Base-by-base conservation (phyloP, 495 filamentous ascomycete genomes). In the Xylaria grammica region DNA sequence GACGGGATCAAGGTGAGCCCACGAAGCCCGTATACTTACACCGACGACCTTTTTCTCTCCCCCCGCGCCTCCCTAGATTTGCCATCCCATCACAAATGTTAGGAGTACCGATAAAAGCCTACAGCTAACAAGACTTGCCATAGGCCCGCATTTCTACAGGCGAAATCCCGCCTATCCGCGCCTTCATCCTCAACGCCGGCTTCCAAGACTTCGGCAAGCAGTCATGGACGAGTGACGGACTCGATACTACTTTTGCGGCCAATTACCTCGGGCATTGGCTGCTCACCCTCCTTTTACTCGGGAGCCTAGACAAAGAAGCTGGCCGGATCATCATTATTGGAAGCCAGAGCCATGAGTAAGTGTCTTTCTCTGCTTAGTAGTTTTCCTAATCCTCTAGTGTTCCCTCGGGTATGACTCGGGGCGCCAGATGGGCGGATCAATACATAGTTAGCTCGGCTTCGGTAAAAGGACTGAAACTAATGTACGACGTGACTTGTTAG, bases 201-300 rank as follows among this genome's bases (percentile, higher is more conserved):
- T 69, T 57, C 59, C 63, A 68, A 38, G 74, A 76, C 38, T 64
- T 68, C n/a, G 63, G 63, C n/a, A 65, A 67, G 19, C 72, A 76
- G 58, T 27, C 30, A 3, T 79, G 67, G 44, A 77, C 77, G 7
- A 44, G 69, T 5, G 65, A 70, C 19, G 72, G 69, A 0, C 68
- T 74, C 30, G 76, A 78, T 15, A 69, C 55, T 30, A 75, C 68
- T 0, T 81, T 81, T 58, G 70, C 71, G 34, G 70, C 72, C 8
- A 81, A 80, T 54, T 78, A 81, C 50, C 68, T 82, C 46, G 69
- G 73, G 13, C 78, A 81, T 32, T 77, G 70, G 29, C 58, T 77
- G n/a, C 69, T 81, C 3, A 68, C 74, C 5, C 73, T 81, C 2
- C 69, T 75, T 11, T 66, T 83, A 10, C 60, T 83, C 5, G 46